phyloP scores from a whole-genome alignment of 176 grass and related monocot species.

The Pharus latifolius region DNA sequence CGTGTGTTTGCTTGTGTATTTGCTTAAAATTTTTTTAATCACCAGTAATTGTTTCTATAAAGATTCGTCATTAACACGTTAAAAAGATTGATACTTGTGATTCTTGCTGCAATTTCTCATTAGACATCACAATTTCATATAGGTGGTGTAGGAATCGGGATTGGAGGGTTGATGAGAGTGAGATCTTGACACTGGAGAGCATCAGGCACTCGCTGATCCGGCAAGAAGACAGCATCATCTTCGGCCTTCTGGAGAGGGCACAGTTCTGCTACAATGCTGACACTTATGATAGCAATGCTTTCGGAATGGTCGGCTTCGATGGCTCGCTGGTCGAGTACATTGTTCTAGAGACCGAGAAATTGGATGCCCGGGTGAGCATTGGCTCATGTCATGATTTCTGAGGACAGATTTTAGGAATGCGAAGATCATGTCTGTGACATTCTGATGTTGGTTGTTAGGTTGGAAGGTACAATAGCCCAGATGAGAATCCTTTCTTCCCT shows the following conservation, averaged over 20 bases:
- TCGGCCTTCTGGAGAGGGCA: slow-evolving; percentile 45
- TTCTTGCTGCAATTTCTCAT: not conserved
- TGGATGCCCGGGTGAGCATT: slow-evolving; percentile 30
- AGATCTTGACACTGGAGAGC: slow-evolving; percentile 28
- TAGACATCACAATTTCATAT: not conserved
- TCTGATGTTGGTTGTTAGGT: slow-evolving; percentile 21
- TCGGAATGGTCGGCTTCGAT: slow-evolving; percentile 29
- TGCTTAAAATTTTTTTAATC: too few species aligned
- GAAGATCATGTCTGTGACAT: not conserved
- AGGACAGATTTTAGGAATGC: not conserved
- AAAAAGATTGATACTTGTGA: not conserved
- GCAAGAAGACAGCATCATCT: slow-evolving; percentile 60
- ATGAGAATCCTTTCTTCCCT: slow-evolving; percentile 59
- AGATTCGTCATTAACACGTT: too few species aligned
- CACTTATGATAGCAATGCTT: slow-evolving; percentile 19
- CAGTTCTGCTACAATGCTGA: slow-evolving; percentile 50
- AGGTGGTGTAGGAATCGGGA: not conserved
- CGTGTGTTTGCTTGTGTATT: too few species aligned
- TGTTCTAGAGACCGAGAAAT: slow-evolving; percentile 35
- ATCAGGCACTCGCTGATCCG: slow-evolving; percentile 38
- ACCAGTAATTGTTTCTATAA: too few species aligned
- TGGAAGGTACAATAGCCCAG: slow-evolving; percentile 51
- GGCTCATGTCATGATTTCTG: not conserved
- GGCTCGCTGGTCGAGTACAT: slow-evolving; percentile 44
- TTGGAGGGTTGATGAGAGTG: slow-evolving; percentile 31